A percentile compares a stretch with the other conserved stretches of the same genome.
These are phyloP conservation scores for Leavenworthia alabamica DNA, from an alignment of 345 rosid species.

Conservation along the genomic window DNA sequence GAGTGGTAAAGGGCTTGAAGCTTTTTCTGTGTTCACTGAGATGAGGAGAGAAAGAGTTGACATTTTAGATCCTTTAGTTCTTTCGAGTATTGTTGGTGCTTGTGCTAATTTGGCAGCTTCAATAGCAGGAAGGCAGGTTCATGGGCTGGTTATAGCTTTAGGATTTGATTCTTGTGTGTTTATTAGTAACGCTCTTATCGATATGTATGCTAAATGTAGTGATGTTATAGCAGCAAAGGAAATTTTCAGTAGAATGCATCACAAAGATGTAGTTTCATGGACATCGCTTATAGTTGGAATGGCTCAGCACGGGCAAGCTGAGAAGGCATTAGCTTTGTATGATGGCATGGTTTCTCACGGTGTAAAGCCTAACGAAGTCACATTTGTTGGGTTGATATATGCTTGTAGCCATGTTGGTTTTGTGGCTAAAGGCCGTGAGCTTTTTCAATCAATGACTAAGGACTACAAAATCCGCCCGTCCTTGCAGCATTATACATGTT, in stretches of 20 bases:
- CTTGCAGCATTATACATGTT: slow-evolving; percentile 68
- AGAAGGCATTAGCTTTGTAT: slow-evolving; percentile 53
- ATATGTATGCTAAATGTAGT: slow-evolving; percentile 86
- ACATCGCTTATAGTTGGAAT: slow-evolving; percentile 72
- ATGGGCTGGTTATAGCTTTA: slow-evolving; percentile 43
- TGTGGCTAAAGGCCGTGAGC: slow-evolving; percentile 50
- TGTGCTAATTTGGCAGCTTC: slow-evolving; percentile 62
- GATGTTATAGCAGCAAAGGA: slow-evolving; percentile 51
- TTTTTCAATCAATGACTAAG: slow-evolving; percentile 54
- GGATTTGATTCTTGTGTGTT: slow-evolving; percentile 60
- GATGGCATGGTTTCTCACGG: slow-evolving; percentile 57
- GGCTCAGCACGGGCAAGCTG: slow-evolving; percentile 73
- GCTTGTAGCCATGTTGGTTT: slow-evolving; percentile 81
- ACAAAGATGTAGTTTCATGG: slow-evolving; percentile 74
- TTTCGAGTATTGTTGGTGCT: slow-evolving; percentile 67
- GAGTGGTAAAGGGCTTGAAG: slow-evolving; percentile 57
- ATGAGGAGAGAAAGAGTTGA: slow-evolving; percentile 67
- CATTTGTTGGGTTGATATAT: slow-evolving; percentile 67
- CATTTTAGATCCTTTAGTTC: slow-evolving; percentile 67
- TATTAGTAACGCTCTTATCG: slow-evolving; percentile 60
- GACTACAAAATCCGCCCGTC: slow-evolving; percentile 54
- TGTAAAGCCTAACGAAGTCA: slow-evolving; percentile 72
- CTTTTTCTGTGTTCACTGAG: slow-evolving; percentile 40
- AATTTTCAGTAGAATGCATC: slow-evolving; percentile 43
- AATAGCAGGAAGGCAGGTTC: slow-evolving; percentile 62